Percentiles rank a stretch among this genome's conserved stretches.
These are phyloP conservation scores for Talaromyces liani DNA, from an alignment of 495 filamentous ascomycete genomes.

Conservation along the genomic window DNA sequence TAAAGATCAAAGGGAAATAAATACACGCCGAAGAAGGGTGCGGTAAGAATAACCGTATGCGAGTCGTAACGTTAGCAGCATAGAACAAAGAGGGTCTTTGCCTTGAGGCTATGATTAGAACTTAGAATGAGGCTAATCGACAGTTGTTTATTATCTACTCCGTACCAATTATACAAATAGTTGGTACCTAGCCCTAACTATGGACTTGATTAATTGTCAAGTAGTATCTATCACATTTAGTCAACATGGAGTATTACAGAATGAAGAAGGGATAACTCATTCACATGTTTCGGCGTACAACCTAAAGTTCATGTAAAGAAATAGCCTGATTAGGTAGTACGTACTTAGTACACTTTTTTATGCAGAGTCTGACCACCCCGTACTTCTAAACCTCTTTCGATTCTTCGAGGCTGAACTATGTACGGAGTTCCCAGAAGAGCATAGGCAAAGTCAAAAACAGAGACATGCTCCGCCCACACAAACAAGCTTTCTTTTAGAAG, in stretches of 20 bases:
- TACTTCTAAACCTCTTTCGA: background rate
- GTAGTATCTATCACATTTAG: too few species aligned
- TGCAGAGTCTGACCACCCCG: background rate
- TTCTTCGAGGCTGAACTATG: background rate
- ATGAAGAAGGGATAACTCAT: background rate
- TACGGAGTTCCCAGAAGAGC: background rate
- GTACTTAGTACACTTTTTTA: too few species aligned
- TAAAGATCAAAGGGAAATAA: background rate
- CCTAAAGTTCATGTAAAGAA: background rate
- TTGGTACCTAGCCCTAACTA: background rate
- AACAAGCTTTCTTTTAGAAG: background rate
- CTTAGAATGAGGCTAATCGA: background rate
- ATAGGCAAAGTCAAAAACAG: background rate
- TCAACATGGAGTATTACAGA: background rate
- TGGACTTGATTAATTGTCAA: background rate
- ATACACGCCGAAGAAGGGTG: background rate
- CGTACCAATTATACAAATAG: background rate
- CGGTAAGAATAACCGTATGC: slow-evolving; percentile 1
- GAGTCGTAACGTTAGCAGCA: background rate
- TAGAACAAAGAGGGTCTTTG: background rate
- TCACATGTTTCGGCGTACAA: background rate
- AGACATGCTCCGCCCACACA: background rate
- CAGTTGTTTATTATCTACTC: background rate
- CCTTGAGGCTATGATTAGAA: background rate
- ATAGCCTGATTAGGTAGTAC: background rate